Base-by-base conservation (phyloP, 2,329 filamentous ascomycete species). In the Ampelomyces quisqualis region DNA sequence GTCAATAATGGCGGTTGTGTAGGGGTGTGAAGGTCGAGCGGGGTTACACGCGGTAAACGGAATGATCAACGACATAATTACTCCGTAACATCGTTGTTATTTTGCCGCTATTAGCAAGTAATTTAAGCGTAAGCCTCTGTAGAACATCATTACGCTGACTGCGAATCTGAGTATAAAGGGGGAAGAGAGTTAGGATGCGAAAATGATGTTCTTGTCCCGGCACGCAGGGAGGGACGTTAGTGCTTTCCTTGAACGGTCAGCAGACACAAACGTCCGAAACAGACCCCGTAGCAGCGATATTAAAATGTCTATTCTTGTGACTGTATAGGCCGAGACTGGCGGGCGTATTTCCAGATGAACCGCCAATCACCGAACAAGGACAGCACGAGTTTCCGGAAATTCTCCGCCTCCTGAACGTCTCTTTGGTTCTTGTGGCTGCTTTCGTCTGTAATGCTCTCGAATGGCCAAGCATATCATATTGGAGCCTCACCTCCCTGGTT, bases 251-350 rank as follows among this genome's bases (percentile, higher is more conserved):
- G 35, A 46, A 39, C 33, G 45, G 32, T 34, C 26, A 34, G 32
- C 35, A 30, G 40, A 27, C 24, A 21, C 32, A 40, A 40, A 34
- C 22, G 31, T 29, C 42, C 39, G 47, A 46, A 39, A 27, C 14
- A 37, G 40, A 43, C 50, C 44, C 52, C 49, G 49, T 43, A 33
- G 40, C 46, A 43, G 40, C 45, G 46, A 54, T 50, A 58, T 61
- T 57, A 49, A 54, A 47, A 49, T 40, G 43, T 53, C 34, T 48
- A 45, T 40, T 32, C 49, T 57, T 48, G 58, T 57, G 42, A 53
- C 45, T 29, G 43, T 43, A 49, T 52, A 35, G 47, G 31, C 52
- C 44, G 47, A 34, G 41, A 9, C 47, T 35, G 24, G 40, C 34
- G 30, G 24, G n/a, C n/a, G 28, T 24, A 55, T 60, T 58, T 60